Base-by-base conservation (phyloP, 768 basidiomycete species). In the Leccinum uliginosum region DNA sequence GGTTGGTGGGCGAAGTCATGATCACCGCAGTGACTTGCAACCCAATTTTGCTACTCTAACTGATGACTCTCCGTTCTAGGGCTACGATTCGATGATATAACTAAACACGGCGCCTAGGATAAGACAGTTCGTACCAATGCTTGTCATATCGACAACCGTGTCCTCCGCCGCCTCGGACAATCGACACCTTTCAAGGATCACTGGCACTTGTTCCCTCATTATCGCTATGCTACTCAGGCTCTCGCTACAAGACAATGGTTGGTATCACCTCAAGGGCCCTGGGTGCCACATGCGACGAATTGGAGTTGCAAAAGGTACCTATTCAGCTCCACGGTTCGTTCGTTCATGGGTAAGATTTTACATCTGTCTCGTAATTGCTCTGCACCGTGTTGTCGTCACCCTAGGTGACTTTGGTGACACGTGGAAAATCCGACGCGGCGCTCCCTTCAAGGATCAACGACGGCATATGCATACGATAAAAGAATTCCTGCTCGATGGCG, bases 231-330 rank as follows among this genome's bases (percentile, higher is more conserved):
- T 6, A n/a, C n/a, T n/a, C n/a, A n/a, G n/a, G 76, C 87, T 53
- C 82, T 90, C 17, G 8, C 6, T 3, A 17, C 86, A 88, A 71
- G 92, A n/a, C 92, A 87, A 86, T 82, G 93, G 64, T 38, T 38
- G n/a, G 17, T n/a, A 89, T 96, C 67, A 95, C 95, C 81, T 92
- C 91, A 24, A 90, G n/a, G n/a, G n/a, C 90, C 51, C 89, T 91
- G 63, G 91, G 91, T 56, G 92, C 93, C 38, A 92, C 94, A 65
- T 91, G 89, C 69, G 85, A 90, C 73, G 83, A 83, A 64, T 83
- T 61, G 91, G 84, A 35, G 86, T 94, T 57, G 84, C 86, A 14
- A 82, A 72, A 2, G 91, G 91, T 12, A 72, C 94, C 54, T 57
- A 90, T 92, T n/a, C 87, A 89, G 23, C 73, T 94, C 59, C 69